Percentiles rank a stretch among this genome's conserved stretches.
These are phyloP conservation scores for Myriosclerotinia curreyana DNA, from an alignment of 2,329 filamentous ascomycete species.

Conservation along the genomic window DNA sequence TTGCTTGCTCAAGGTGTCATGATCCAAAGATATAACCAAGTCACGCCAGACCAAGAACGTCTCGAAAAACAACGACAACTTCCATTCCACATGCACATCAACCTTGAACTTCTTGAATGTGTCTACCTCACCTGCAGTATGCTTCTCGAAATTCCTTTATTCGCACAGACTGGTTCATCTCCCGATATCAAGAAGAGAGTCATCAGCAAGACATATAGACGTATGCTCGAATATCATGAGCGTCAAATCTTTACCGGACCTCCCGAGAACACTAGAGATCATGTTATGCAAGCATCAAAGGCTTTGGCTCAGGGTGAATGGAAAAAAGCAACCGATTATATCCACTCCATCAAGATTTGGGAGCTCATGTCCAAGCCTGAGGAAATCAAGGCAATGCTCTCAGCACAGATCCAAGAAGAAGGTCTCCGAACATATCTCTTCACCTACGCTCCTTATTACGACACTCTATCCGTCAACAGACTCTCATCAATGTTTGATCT, in stretches of 20 bases:
- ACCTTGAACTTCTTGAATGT: constrained; percentile 95
- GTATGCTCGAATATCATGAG: constrained; percentile 99
- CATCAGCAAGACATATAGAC: constrained; percentile 98
- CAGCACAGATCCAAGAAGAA: constrained; percentile 97
- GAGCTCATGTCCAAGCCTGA: constrained; percentile 91
- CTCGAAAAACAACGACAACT: constrained; percentile 96
- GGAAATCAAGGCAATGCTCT: constrained; percentile 95
- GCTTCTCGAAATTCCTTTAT: constrained; percentile 95
- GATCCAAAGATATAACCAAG: constrained; percentile 94
- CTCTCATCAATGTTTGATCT: constrained; percentile 95
- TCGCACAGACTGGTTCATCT: constrained; percentile 94
- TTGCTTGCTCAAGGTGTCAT: constrained; percentile 96
- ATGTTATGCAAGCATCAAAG: constrained; percentile 99
- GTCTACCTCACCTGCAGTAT: constrained; percentile 99
- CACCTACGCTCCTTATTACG: constrained; percentile 98
- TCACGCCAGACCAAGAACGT: constrained; percentile 95
- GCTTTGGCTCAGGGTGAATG: constrained; percentile 94
- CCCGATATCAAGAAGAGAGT: constrained; percentile 96
- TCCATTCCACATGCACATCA: constrained; percentile 99
- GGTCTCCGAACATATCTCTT: constrained; percentile 97
- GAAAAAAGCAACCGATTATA: constrained; percentile 92
- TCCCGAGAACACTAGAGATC: constrained; percentile 97
- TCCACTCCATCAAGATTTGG: constrained; percentile 99
- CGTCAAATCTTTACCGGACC: constrained; percentile 98
- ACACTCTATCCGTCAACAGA: constrained; percentile 84